Evolutionary conservation across 371 early-diverging fungal genomes (phyloP).

Genomic region (Zychaea mexicana): DNA sequence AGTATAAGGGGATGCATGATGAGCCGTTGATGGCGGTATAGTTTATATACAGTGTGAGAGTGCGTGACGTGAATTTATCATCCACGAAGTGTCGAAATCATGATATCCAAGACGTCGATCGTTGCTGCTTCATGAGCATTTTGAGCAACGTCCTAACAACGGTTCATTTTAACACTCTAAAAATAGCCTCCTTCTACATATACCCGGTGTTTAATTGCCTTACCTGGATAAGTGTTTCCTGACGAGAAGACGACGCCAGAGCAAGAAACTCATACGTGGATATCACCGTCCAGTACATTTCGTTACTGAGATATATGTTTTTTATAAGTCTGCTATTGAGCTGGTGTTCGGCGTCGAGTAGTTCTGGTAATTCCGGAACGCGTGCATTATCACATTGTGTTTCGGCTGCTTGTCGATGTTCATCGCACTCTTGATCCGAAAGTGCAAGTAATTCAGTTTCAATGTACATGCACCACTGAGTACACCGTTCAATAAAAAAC

Average conservation of each 20-base stretch:
- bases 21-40: no score
- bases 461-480: constrained; percentile 32
- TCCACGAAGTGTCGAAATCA: background rate
- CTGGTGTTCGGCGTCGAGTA: constrained; percentile 26
- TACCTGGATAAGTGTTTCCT: background rate
- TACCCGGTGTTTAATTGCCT: no score
- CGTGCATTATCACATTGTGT: background rate
- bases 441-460: constrained; percentile 34
- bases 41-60: no score
- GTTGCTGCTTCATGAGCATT: background rate
- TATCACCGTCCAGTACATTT: constrained; percentile 27
- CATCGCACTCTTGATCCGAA: constrained; percentile 4
- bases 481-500: constrained; percentile 24
- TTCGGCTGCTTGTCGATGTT: constrained; percentile 10
- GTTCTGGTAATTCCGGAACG: constrained; percentile 12
- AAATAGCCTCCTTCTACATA: background rate
- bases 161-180: background rate
- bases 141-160: background rate
- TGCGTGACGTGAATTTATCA: no score
- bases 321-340: constrained; percentile 27
- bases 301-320: constrained; percentile 23
- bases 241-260: background rate
- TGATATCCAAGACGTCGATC: constrained; percentile 5
- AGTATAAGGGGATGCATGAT: no score
- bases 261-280: constrained; percentile 27